A percentile compares a stretch with the other conserved stretches of the same genome.
phyloP scores from a whole-genome alignment of 2,329 filamentous ascomycete genomes.

The Fusarium secorum region DNA sequence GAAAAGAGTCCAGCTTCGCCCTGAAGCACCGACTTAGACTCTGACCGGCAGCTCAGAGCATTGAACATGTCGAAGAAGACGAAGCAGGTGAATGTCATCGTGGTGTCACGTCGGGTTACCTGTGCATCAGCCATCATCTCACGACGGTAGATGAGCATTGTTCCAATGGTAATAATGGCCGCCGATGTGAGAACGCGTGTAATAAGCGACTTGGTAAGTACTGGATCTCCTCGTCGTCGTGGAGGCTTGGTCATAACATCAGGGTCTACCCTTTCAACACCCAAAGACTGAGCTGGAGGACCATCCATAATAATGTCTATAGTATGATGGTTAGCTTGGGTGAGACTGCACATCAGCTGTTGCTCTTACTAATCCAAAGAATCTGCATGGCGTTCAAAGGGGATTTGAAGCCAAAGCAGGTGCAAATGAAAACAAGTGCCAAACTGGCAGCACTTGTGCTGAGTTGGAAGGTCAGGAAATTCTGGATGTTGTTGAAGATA shows the following conservation, averaged over 20 bases:
- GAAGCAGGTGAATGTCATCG: slow-evolving; percentile 99
- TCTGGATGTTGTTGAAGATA: slow-evolving; percentile 99
- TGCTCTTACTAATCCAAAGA: slow-evolving; percentile 92
- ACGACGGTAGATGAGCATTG: slow-evolving; percentile 86
- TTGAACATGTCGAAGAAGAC: slow-evolving; percentile 99
- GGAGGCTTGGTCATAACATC: slow-evolving; percentile 93
- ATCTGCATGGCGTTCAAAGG: slow-evolving; percentile 99
- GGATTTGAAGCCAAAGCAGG: slow-evolving; percentile 90
- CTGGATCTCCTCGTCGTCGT: slow-evolving; percentile 81
- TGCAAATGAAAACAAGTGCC: slow-evolving; percentile 90
- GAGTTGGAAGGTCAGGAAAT: slow-evolving; percentile 97
- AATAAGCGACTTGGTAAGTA: slow-evolving; percentile 85
- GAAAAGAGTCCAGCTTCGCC: slow-evolving; percentile 85
- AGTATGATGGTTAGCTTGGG: slow-evolving; percentile 20
- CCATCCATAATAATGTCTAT: slow-evolving; percentile 99
- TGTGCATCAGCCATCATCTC: slow-evolving; percentile 87
- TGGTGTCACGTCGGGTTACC: slow-evolving; percentile 93
- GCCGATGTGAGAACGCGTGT: slow-evolving; percentile 87
- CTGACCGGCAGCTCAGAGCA: slow-evolving; percentile 89
- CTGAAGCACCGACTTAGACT: slow-evolving; percentile 85
- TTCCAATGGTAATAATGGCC: slow-evolving; percentile 89
- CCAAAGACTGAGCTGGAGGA: slow-evolving; percentile 93
- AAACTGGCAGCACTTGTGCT: slow-evolving; percentile 95
- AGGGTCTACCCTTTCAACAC: slow-evolving; percentile 92
- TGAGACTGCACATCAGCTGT: neutral